These are phyloP conservation scores for Wickerhamiella domercqiae DNA, from an alignment of 805 yeast species.

Conservation along the genomic window DNA sequence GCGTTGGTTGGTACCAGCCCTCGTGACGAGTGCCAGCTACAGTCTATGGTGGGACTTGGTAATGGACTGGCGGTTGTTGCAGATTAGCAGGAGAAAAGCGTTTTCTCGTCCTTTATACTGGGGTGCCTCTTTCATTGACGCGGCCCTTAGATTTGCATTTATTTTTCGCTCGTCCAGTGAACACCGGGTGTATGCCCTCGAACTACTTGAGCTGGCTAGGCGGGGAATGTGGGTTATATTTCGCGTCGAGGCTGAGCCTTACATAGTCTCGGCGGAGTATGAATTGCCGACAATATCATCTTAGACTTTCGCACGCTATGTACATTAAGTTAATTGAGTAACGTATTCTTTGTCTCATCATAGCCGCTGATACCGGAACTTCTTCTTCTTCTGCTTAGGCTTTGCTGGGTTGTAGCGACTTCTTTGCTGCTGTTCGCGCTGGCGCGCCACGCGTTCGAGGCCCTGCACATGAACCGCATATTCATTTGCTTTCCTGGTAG, in stretches of 20 bases:
- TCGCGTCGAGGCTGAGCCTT: conserved; percentile 66
- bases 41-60: conserved; percentile 80
- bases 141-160: conserved; percentile 64
- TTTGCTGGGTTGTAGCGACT: conserved; percentile 15
- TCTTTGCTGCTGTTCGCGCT: conserved; percentile 9
- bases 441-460: conserved; percentile 27
- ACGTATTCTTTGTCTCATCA: not conserved
- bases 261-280: conserved; percentile 12
- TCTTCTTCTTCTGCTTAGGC: conserved; percentile 40
- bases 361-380: conserved; percentile 48
- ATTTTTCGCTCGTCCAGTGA: conserved; percentile 38
- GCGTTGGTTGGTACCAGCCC: conserved; percentile 25
- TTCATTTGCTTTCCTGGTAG: conserved; percentile 65
- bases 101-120: conserved; percentile 32
- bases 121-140: conserved; percentile 44
- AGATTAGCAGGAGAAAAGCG: conserved; percentile 21
- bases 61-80: conserved; percentile 73
- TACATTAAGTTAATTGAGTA: no score
- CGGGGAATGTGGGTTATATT: conserved; percentile 84
- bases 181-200: conserved; percentile 50
- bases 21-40: conserved; percentile 54
- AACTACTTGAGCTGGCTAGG: conserved; percentile 60
- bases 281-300: conserved; percentile 8
- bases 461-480: conserved; percentile 57
- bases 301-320: not conserved